A percentile compares a stretch with the other conserved stretches of the same genome.
Conservation (phyloP, 768 basidiomycete species). For the Agrocybe chaxingu region DNA sequence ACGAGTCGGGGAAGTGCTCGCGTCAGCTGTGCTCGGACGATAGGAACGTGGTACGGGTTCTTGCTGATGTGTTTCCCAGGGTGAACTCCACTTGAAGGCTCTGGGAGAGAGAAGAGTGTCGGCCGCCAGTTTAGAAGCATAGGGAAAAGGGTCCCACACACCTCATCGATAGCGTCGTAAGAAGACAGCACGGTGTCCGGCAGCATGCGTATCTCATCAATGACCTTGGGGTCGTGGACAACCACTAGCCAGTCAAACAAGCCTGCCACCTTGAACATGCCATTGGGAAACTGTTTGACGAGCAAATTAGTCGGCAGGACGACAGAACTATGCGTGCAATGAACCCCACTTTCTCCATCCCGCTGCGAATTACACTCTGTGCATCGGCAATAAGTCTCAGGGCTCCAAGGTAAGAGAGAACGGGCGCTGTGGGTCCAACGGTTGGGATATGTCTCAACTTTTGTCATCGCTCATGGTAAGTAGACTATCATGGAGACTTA, state of each 20-base stretch:
- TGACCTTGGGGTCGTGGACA: slow-evolving; percentile 32
- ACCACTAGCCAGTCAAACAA: slow-evolving; percentile 45
- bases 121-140: background rate
- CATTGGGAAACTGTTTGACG: slow-evolving; percentile 18
- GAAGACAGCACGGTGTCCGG: slow-evolving; percentile 44
- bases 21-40: slow-evolving; percentile 30
- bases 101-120: slow-evolving; percentile 11
- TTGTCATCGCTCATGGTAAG: too few relatives aligned
- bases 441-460: slow-evolving; percentile 30
- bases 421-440: slow-evolving; percentile 28
- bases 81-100: slow-evolving; percentile 31
- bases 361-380: slow-evolving; percentile 25
- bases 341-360: slow-evolving; percentile 25
- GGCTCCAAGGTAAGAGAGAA: slow-evolving; percentile 29
- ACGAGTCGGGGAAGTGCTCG: slow-evolving; percentile 22
- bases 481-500: too few relatives aligned
- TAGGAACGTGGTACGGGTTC: slow-evolving; percentile 27
- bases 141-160: slow-evolving; percentile 14
- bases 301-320: background rate
- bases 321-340: background rate
- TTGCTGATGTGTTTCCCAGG: slow-evolving; percentile 21
- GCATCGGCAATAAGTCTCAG: slow-evolving; percentile 21
- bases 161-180: slow-evolving; percentile 24
- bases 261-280: slow-evolving; percentile 40
- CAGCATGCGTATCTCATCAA: slow-evolving; percentile 44